Base-by-base conservation (phyloP, 2,329 filamentous ascomycete species). In the Knufia petricola region DNA sequence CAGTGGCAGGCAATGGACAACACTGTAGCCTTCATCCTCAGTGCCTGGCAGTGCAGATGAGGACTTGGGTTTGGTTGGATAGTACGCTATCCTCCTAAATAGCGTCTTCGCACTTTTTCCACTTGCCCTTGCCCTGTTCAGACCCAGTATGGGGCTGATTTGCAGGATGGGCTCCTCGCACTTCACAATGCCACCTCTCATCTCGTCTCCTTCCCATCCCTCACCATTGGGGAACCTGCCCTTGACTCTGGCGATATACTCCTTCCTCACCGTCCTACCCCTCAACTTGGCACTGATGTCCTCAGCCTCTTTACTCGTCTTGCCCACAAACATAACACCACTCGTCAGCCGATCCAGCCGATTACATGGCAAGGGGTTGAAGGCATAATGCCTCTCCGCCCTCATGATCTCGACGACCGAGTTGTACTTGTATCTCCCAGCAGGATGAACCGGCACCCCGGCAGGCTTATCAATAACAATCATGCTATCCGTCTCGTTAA, bases 391-490 rank as follows among this genome's bases (percentile, higher is more conserved):
- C 31, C 79, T 68, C 61, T 95, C 85, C 2, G 85, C 79, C 58
- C 85, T 82, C 78, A 98, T 83, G 57, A 98, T 95, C 71, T 96
- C 89, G 32, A 94, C 77, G 39, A 98, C 78, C 1, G 87, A 90
- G 69, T 98, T 98, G 73, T 85, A 94, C 65, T 90, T 88, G 72
- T 98, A 98, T 42, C 92, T 81, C 4, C 92, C 92, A 1, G 92
- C 90, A 4, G 92, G 87, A 65, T 98, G 92, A 0, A 98, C 92
- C 0, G 92, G 92, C 34, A 98, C 82, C 4, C 92, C 92, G 0
- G 90, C 84, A 0, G 92, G 92, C 66, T 98, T 98, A 70, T 95
- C 88, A 64, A 98, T 94, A 53, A 96, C 89, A 51, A 98, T 84
- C 72, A 98, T 83, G 57, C 89, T 84, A 39, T 94, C 79, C 58